Evolutionary conservation across 2,329 filamentous ascomycete species (phyloP), one percentile per base, ranked within the genome.

Genomic region (Penicillium verrucosum): DNA sequence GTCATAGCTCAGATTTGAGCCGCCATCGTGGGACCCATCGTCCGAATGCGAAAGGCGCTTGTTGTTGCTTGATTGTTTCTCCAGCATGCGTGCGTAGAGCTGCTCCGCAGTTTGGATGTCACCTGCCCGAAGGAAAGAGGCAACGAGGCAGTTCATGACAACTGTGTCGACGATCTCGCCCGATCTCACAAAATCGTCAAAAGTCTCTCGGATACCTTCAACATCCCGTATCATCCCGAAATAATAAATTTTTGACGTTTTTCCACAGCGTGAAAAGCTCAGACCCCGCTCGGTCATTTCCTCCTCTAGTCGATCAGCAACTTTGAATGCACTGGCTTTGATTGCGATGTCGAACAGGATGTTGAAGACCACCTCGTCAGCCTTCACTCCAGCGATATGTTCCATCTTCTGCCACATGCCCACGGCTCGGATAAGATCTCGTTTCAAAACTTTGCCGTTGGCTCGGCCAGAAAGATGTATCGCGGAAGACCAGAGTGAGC

Each of bases 341-440:
- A 90, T 85, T 1, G 94, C 91, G 11, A 91, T 83, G 68, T 97
- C 89, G 65, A 96, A 97, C 12, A 99, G 81, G 45, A 97, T 89
- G 69, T 94, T 96, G 74, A 99, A 95, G 0, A 93, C 96, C n/a
- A 92, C 87, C 47, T 85, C 81, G 64, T 89, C 89, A 36, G 83
- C 87, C 63, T 77, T 76, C 14, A 91, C 73, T 1, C 83, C 82
- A 2, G 86, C 86, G 5, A 85, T 77, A 45, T 83, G 81, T 73
- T 99, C 94, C 92, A 97, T 97, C 66, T 94, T 86, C 62, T 84
- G 86, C 92, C 93, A 99, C 25, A 95, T 75, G 46, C 85, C 82
- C 44, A 99, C 78, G 0, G 90, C 87, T 5, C 85, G 82, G 72
- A 89, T 79, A 42, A 90, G 73, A 70, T 92, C 82, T 40, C 81